These are phyloP conservation scores for Cicer arietinum DNA, from an alignment of 306 rosid genomes.

Conservation along the genomic window DNA sequence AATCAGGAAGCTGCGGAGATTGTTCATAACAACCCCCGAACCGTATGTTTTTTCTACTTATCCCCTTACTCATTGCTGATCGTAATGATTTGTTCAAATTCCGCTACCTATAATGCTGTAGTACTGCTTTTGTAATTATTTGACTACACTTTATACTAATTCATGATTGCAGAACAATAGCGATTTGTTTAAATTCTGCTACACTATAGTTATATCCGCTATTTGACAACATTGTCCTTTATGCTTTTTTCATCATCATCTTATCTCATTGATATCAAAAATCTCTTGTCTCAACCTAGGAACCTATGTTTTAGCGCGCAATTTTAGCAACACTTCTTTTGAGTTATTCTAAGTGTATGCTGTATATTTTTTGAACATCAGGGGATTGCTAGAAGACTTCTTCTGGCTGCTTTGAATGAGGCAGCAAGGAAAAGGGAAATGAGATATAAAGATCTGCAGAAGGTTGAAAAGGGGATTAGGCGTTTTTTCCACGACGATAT, in stretches of 20 bases:
- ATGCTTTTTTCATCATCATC: neutral
- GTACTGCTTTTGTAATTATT: too few relatives aligned
- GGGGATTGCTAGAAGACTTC: slow-evolving; percentile 82
- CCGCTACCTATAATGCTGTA: too few relatives aligned
- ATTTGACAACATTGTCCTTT: neutral
- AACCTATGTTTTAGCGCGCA: neutral
- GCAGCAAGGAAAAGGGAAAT: slow-evolving; percentile 76
- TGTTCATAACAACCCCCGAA: slow-evolving; percentile 67
- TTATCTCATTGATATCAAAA: neutral
- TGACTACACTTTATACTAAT: too few relatives aligned
- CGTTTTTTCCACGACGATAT: slow-evolving; percentile 84
- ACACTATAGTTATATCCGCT: too few relatives aligned
- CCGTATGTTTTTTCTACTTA: slow-evolving; percentile 50
- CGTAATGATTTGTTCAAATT: too few relatives aligned
- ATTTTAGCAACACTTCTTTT: neutral
- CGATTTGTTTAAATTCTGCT: too few relatives aligned
- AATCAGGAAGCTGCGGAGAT: slow-evolving; percentile 83
- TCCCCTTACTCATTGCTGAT: too few relatives aligned
- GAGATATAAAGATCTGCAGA: slow-evolving; percentile 78
- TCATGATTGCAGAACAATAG: too few relatives aligned
- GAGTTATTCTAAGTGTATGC: neutral
- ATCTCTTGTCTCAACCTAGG: neutral
- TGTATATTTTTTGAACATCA: slow-evolving; percentile 42
- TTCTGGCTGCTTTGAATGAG: slow-evolving; percentile 66
- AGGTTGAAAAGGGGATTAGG: slow-evolving; percentile 68